Base-by-base conservation (phyloP, 208 protist genomes). In the Phytomonas sp. region DNA sequence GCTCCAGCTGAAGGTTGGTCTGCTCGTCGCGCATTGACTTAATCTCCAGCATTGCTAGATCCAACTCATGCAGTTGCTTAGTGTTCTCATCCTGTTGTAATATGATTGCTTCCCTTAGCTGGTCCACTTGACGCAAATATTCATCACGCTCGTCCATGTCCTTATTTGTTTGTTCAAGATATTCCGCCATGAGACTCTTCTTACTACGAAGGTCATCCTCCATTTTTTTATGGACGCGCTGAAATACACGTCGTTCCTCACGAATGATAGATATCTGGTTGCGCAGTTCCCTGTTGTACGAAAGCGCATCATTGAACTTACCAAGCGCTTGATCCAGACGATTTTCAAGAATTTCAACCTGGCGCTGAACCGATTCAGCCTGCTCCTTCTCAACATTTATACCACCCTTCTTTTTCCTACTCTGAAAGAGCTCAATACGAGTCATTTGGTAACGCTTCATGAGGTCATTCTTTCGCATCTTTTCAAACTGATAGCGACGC, bases 221-320 rank as follows among this genome's bases (percentile, higher is more conserved):
- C 78, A 98, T 87, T 71, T 94, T 92, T 70, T 97, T 97, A 82
- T 98, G 95, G 60, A 98, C 92, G n/a, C 86, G 91, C 79, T 98
- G 97, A 76, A 98, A 99, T 11, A 99, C 95, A 34, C 95, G 84
- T 14, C 97, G 88, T 79, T 99, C 97, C 52, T 95, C 89, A 26
- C 96, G 82, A 30, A 98, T 94, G 76, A 97, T 94, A 81, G 98
- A 94, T 71, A 99, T 99, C 66, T 95, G 75, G 68, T 98, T 97
- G 45, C 96, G 91, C 26, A 98, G 79, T 72, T 95, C 82, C 76
- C 95, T 97, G 82, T 99, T 99, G 77, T 93, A 83, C 31, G 94
- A 88, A 23, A 98, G 83, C 16, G 92, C 87, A 67, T 98, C 92
- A 83, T 99, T 99, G 78, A 98, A 99, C 82, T 97, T 98, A 30